Evolutionary conservation across 495 filamentous ascomycete species (phyloP), one percentile per base, ranked within the genome.

Genomic region (Cudoniella acicularis): DNA sequence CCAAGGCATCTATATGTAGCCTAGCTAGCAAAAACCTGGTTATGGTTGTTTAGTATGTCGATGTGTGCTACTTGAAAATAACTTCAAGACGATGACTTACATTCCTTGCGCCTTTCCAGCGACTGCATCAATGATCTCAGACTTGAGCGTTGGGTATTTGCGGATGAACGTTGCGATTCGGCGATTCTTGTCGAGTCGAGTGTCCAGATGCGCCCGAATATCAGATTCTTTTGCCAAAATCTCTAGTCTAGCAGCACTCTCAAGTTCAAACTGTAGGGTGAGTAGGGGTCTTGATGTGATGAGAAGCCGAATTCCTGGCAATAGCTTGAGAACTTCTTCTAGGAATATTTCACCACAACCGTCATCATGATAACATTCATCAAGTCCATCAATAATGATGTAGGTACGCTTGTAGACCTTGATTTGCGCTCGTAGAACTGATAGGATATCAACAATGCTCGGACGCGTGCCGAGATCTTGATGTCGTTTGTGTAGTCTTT

Each of bases 351-450:
- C 56, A 45, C 67, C 62, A 58, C 67, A 63, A 25, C 64, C 69
- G 59, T 72, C 61, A 26, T 66, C 36, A 20, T 48, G 55, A 42
- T 50, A 46, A 49, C 69, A 73, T 63, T 79, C 75, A 60, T 79
- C 75, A 4, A 79, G 61, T n/a, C 74, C 76, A 50, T 80, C 77
- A 13, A 79, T 54, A 10, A 81, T 54, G 27, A 81, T 65, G 57
- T 73, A 75, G 6, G 67, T 54, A 26, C 46, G 65, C 20, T 66
- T 63, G 49, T 67, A 72, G 8, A 26, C 48, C 0, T 51, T 27
- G 24, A 54, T 60, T 10, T 72, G 57, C 9, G 60, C 56, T 8
- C 69, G 58, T 2, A 78, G 64, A 49, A 62, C 56, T 52, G 40
- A 58, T 2, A 60, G 67, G 13, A 73, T 36, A 52, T 75, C 74